phyloP scores from a whole-genome alignment of 148 eudicot genomes.

The Salicornia ramosissima region DNA sequence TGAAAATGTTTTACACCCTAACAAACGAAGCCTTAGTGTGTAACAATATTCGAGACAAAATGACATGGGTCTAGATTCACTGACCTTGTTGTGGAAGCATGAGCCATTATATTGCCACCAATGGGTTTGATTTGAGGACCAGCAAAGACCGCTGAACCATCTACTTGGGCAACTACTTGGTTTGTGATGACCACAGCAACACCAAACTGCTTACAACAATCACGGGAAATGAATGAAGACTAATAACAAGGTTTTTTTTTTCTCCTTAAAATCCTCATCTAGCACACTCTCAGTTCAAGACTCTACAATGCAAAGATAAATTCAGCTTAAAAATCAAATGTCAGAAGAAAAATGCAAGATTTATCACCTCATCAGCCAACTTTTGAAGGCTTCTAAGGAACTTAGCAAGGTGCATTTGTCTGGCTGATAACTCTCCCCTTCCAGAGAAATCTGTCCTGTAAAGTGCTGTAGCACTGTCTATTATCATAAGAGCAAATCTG shows the following conservation, averaged over 20 bases:
- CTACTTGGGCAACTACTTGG: conserved; percentile 97
- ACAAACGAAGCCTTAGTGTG: too few species aligned
- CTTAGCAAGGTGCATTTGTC: conserved; percentile 97
- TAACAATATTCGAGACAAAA: conserved; percentile 1
- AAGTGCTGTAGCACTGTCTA: conserved; percentile 97
- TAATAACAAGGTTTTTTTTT: too few species aligned
- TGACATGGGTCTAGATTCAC: conserved; percentile 8
- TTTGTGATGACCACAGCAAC: conserved; percentile 94
- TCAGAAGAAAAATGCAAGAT: not conserved
- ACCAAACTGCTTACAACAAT: conserved; percentile 55
- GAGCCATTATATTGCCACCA: conserved; percentile 98
- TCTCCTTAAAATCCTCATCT: too few species aligned
- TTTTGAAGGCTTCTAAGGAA: conserved; percentile 95
- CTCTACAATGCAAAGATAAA: not conserved
- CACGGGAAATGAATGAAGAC: not conserved
- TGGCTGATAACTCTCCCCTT: conserved; percentile 93
- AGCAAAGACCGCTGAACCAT: conserved; percentile 89
- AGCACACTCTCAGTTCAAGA: not conserved
- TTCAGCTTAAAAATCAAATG: not conserved
- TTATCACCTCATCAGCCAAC: conserved; percentile 81
- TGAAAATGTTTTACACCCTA: too few species aligned
- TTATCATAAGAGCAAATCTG: conserved; percentile 96
- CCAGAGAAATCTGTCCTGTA: conserved; percentile 97
- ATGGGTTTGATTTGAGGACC: conserved; percentile 97
- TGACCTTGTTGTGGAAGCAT: conserved; percentile 94